Evolutionary conservation across 192 early-diverging fungal genomes (phyloP), one percentile per base, ranked within the genome.

Genomic region (Glomus cerebriforme): DNA sequence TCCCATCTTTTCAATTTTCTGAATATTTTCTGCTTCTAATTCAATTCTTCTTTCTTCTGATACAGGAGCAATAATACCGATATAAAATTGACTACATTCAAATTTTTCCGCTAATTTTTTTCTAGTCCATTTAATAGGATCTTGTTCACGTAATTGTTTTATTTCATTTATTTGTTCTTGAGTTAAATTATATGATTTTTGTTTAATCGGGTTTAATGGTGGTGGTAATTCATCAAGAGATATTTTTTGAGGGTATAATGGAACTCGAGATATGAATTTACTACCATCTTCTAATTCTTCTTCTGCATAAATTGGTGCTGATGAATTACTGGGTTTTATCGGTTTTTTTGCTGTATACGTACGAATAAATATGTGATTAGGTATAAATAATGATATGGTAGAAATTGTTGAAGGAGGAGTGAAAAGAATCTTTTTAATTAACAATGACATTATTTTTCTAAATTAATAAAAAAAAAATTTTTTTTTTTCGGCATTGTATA

Each of bases 71-170:
- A 74, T 59, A 17, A 83, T 81, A 39, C 78, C 70, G 15, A 86
- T 64, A 79, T 83, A 85, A n/a, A 83, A 63, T 29, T 73, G 59
- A 37, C 80, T 81, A 74, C 85, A 86, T n/a, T 72, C 64, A 63
- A 83, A 86, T 29, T 83, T 82, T 37, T 82, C 59, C 45, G 83
- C 83, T 17, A 86, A 72, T 58, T 72, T 74, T 31, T 78, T 81
- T 54, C 79, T 69, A 26, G 83, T 80, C 83, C 83, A 86, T 60
- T 70, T 75, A 10, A 19, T 35, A 17, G 85, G 85, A 80, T 86
- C 80, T 54, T 70, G 19, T 43, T 58, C 13, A 74, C 85, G 69
- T 32, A 86, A 78, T 45, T 73, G 63, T 37, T 75, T 80, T 24
- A 86, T 78, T 54, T 82, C 81, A 3, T 59, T 74, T 43, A 84